Percentiles rank a stretch among this genome's conserved stretches.
Conservation (phyloP, 164 flowering plant genomes). For the Tetracentron sinense region DNA sequence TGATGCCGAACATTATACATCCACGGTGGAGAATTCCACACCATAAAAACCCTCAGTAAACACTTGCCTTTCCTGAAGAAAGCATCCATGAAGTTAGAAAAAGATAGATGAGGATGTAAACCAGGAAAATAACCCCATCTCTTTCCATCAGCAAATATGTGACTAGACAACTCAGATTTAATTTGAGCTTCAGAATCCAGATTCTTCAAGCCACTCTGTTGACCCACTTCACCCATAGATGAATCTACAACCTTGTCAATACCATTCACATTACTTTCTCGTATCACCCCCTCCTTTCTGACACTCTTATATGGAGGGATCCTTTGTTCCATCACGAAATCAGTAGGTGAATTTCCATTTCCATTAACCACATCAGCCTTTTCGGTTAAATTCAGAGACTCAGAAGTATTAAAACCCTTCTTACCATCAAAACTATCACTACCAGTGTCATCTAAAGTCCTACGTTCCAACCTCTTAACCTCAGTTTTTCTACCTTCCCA, state of each 20-base stretch:
- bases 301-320: constrained; percentile 2
- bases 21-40: constrained; percentile 97
- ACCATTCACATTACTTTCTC: not conserved
- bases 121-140: constrained; percentile 95
- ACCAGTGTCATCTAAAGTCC: constrained; percentile 35
- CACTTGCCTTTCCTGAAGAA: constrained; percentile 71
- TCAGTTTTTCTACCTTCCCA: constrained; percentile 13
- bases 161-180: constrained; percentile 30
- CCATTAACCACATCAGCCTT: not conserved
- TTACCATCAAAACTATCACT: not conserved
- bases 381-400: constrained; percentile 3
- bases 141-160: constrained; percentile 65
- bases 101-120: constrained; percentile 51
- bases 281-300: not conserved
- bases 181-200: constrained; percentile 11
- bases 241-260: constrained; percentile 6
- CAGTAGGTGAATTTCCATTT: not conserved
- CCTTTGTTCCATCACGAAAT: not conserved
- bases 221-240: constrained; percentile 1
- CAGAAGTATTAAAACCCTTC: constrained; percentile 1
- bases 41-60: constrained; percentile 72
- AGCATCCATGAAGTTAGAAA: constrained; percentile 65
- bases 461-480: constrained; percentile 33
- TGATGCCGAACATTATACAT: constrained; percentile 76
- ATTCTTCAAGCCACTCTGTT: constrained; percentile 5